Conservation (phyloP, 371 early-diverging fungal species). For the Paraphysoderma sedebokerense region DNA sequence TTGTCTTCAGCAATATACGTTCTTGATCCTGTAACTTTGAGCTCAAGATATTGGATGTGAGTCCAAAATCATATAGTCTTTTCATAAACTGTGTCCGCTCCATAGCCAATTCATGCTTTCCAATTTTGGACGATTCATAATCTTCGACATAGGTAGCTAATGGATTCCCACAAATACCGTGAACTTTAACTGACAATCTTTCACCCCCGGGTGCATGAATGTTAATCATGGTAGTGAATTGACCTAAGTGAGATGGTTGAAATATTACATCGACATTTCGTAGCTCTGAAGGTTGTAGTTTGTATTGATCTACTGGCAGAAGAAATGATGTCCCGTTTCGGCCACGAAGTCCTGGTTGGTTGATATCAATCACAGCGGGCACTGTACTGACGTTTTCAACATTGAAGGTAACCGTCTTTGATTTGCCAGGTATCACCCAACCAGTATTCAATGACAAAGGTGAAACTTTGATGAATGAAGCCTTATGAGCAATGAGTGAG, state of each 20-base stretch:
- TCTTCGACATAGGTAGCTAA: conserved; percentile 27
- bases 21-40: no score
- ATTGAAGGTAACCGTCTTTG: conserved; percentile 15
- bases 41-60: conserved; percentile 2
- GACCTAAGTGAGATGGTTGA: conserved; percentile 24
- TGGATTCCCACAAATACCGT: conserved; percentile 29
- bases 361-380: neutral
- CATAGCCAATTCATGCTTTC: conserved; percentile 18
- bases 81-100: conserved; percentile 29
- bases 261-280: conserved; percentile 18
- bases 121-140: conserved; percentile 17
- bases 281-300: conserved; percentile 21
- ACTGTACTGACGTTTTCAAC: conserved; percentile 20
- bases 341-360: neutral
- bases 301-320: conserved; percentile 8
- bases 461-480: conserved; percentile 21
- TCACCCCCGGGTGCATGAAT: conserved; percentile 37
- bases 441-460: conserved; percentile 24
- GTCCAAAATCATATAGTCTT: no score
- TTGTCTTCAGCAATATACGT: no score
- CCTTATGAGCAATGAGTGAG: conserved; percentile 14
- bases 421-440: conserved; percentile 30
- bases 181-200: conserved; percentile 12
- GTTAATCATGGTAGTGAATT: conserved; percentile 15
- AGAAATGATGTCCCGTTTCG: conserved; percentile 7